A percentile compares a stretch with the other conserved stretches of the same genome.
phyloP scores from a whole-genome alignment of 768 basidiomycete genomes.

The Russula lepida region DNA sequence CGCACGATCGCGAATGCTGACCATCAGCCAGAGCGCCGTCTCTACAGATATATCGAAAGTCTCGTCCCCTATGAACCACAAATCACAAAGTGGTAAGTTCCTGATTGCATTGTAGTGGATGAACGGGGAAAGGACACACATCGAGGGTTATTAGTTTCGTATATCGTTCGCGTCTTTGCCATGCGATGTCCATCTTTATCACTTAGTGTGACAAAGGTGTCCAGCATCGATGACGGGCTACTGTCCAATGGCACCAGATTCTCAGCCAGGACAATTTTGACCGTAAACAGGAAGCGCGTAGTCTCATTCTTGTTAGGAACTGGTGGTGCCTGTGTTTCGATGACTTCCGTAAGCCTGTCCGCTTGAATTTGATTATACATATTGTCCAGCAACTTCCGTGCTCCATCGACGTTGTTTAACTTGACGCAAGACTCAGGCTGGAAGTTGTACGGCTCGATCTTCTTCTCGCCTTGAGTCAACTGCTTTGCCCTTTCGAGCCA shows the following conservation, averaged over 20 bases:
- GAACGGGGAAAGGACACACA: slow-evolving; percentile 43
- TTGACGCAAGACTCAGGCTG: slow-evolving; percentile 91
- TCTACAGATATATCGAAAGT: slow-evolving; percentile 93
- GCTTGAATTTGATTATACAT: slow-evolving; percentile 90
- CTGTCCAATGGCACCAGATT: slow-evolving; percentile 70
- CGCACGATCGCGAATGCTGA: slow-evolving; percentile 85
- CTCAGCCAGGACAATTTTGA: slow-evolving; percentile 91
- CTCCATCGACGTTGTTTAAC: slow-evolving; percentile 93
- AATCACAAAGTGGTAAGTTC: slow-evolving; percentile 6
- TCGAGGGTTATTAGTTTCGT: slow-evolving; percentile 83
- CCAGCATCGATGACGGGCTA: slow-evolving; percentile 70
- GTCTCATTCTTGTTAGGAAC: slow-evolving; percentile 62
- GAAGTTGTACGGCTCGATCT: slow-evolving; percentile 93
- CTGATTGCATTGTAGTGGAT: not conserved
- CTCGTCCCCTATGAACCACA: slow-evolving; percentile 70
- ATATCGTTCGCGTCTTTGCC: slow-evolving; percentile 93
- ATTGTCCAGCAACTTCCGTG: slow-evolving; percentile 82
- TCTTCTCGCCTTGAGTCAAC: slow-evolving; percentile 78
- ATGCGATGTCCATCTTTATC: slow-evolving; percentile 85
- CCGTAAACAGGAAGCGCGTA: slow-evolving; percentile 76
- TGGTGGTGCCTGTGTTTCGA: slow-evolving; percentile 52
- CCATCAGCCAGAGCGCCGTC: slow-evolving; percentile 94
- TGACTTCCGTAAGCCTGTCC: slow-evolving; percentile 68
- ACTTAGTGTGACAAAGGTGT: slow-evolving; percentile 91
- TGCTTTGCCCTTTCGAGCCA: slow-evolving; percentile 83